Percentiles rank a stretch among this genome's conserved stretches.
Evolutionary conservation across 2,329 filamentous ascomycete genomes (phyloP).

Genomic region (Fusarium mexicanum): DNA sequence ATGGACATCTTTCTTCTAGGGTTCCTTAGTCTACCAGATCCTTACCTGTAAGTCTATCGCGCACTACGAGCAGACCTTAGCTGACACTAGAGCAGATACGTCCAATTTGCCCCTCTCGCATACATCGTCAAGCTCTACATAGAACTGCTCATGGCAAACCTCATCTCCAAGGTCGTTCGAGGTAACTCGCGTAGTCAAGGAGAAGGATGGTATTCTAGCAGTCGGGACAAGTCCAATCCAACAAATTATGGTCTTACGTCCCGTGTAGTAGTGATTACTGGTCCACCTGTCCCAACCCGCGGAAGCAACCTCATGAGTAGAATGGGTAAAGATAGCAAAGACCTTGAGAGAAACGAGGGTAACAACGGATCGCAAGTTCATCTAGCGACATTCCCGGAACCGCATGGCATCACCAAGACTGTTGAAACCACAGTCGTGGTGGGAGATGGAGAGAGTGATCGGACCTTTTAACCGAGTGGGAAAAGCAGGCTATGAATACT

Average conservation of each 20-base stretch:
- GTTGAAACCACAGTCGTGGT: constrained; percentile 27
- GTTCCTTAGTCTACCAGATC: constrained; percentile 35
- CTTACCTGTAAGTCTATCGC: constrained; percentile 10
- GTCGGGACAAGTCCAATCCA: constrained; percentile 13
- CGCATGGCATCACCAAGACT: constrained; percentile 27
- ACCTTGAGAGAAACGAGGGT: neutral
- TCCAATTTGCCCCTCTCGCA: constrained; percentile 61
- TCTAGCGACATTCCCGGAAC: constrained; percentile 5
- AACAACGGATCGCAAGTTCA: constrained; percentile 20
- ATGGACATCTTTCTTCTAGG: constrained; percentile 53
- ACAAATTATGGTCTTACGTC: constrained; percentile 17
- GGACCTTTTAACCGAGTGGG: neutral
- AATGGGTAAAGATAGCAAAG: constrained; percentile 19
- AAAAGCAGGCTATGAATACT: no score
- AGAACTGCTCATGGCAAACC: constrained; percentile 62
- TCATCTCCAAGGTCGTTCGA: constrained; percentile 54
- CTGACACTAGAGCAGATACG: constrained; percentile 41
- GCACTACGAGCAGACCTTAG: fast-evolving
- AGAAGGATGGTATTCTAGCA: constrained; percentile 14
- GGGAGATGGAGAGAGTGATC: constrained; percentile 12
- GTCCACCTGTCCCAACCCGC: neutral
- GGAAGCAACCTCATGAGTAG: constrained; percentile 2
- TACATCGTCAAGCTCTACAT: constrained; percentile 64
- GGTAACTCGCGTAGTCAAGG: neutral
- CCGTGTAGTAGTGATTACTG: constrained; percentile 12